Percentiles rank a stretch among this genome's conserved stretches.
phyloP scores from a whole-genome alignment of 2,329 filamentous ascomycete species.

The Diplodia seriata region DNA sequence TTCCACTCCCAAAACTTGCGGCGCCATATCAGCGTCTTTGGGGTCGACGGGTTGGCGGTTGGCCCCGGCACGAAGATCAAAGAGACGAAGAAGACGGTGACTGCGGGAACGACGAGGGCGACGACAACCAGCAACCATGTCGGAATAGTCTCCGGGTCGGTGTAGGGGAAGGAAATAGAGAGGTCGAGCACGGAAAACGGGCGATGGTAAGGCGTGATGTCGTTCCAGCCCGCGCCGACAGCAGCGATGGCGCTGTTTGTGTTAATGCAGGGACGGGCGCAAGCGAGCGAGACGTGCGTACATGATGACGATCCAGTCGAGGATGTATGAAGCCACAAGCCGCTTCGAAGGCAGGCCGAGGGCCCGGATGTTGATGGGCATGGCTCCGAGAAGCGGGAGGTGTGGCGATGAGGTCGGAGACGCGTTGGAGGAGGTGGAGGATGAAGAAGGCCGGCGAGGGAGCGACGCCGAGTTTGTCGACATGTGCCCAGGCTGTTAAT shows the following conservation, averaged over 20 bases:
- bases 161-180: conserved; percentile 79
- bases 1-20: conserved; percentile 93
- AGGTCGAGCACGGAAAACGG: conserved; percentile 77
- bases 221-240: conserved; percentile 66
- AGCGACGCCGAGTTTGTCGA: not conserved
- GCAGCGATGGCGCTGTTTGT: conserved; percentile 57
- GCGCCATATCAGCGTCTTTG: conserved; percentile 72
- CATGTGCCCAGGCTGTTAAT: conserved; percentile 27
- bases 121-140: conserved; percentile 70
- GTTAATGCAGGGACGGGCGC: not conserved
- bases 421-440: not conserved
- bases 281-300: conserved; percentile 39
- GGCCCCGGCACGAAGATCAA: conserved; percentile 75
- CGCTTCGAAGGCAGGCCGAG: conserved; percentile 52
- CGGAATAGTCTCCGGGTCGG: conserved; percentile 74
- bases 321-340: conserved; percentile 69
- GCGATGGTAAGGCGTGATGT: conserved; percentile 68
- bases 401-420: not conserved
- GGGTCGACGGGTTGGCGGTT: conserved; percentile 68
- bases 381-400: not conserved
- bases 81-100: conserved; percentile 71
- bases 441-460: not conserved
- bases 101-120: conserved; percentile 68
- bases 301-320: conserved; percentile 77
- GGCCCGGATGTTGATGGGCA: conserved; percentile 13